These are phyloP conservation scores for Ligustrum vulgare DNA, from an alignment of 257 asterid genomes.

Conservation along the genomic window DNA sequence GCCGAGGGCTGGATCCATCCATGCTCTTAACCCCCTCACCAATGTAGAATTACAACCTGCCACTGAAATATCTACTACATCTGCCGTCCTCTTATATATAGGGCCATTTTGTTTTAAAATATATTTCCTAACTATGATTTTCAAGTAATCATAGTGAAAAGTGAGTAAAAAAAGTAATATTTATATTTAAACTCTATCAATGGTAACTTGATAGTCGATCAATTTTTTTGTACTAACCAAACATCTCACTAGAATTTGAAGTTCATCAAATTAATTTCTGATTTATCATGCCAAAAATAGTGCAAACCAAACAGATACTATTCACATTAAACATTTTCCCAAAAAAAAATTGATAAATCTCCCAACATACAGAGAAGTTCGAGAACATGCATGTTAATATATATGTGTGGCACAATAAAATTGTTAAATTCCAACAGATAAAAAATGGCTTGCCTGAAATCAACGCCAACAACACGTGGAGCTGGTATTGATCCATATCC, in stretches of 20 bases:
- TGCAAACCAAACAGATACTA: background rate
- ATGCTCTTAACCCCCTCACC: too few relatives aligned
- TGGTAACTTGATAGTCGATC: slow-evolving; percentile 2
- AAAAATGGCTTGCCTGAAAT: slow-evolving; percentile 61
- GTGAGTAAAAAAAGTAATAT: background rate
- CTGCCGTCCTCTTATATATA: background rate
- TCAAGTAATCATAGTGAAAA: slow-evolving; percentile 1
- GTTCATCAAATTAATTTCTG: slow-evolving; percentile 1
- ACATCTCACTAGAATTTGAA: slow-evolving; percentile 1
- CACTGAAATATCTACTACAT: background rate
- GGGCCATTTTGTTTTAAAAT: background rate
- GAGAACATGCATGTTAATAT: background rate
- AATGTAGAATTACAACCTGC: background rate
- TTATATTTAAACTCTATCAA: background rate
- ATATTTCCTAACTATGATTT: slow-evolving; percentile 7
- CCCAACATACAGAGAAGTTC: background rate
- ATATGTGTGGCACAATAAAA: background rate
- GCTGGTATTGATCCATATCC: slow-evolving; percentile 68
- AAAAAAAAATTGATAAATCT: background rate
- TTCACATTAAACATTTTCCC: background rate
- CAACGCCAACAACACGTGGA: slow-evolving; percentile 59
- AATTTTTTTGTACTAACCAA: slow-evolving; percentile 10
- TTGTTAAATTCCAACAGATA: background rate
- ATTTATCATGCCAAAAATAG: background rate
- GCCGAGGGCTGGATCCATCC: too few relatives aligned